Percentiles rank a stretch among this genome's conserved stretches.
phyloP scores from a whole-genome alignment of 2,329 filamentous ascomycete genomes.

The Colletotrichum noveboracense region DNA sequence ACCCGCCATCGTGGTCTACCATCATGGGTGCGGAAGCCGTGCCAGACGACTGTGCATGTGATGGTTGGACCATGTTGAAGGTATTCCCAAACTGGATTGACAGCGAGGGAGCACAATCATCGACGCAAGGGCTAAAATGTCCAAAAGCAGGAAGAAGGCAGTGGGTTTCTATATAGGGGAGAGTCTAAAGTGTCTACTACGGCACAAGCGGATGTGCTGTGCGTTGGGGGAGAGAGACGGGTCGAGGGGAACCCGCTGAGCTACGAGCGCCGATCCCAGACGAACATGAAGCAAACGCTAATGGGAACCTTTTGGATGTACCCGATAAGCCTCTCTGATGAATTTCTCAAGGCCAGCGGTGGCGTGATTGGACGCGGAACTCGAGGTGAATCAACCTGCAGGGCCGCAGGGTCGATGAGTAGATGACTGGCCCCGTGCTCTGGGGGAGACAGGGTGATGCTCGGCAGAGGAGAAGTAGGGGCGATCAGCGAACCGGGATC shows the following conservation, averaged over 20 bases:
- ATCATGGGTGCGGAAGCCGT: slow-evolving; percentile 27
- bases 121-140: not conserved
- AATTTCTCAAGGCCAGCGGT: not conserved
- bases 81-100: slow-evolving; percentile 18
- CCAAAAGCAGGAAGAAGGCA: slow-evolving; percentile 10
- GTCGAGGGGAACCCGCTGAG: slow-evolving; percentile 8
- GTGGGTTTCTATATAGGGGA: slow-evolving; percentile 25
- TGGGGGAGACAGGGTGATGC: slow-evolving; percentile 9
- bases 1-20: slow-evolving; percentile 30
- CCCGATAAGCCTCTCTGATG: not conserved
- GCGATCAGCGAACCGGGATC: slow-evolving; percentile 11
- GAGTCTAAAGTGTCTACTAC: slow-evolving; percentile 16
- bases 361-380: slow-evolving; percentile 4
- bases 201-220: not conserved
- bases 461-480: not conserved
- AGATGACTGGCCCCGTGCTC: not conserved
- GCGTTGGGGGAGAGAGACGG: not conserved
- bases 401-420: not conserved
- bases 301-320: not conserved
- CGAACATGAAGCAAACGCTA: slow-evolving; percentile 25
- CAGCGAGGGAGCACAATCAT: slow-evolving; percentile 15
- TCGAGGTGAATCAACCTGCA: not conserved
- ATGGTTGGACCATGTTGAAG: slow-evolving; percentile 34
- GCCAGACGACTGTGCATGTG: slow-evolving; percentile 36
- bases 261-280: slow-evolving; percentile 21